phyloP scores from a whole-genome alignment of 345 rosid genomes.

The Lumnitzera littorea region DNA sequence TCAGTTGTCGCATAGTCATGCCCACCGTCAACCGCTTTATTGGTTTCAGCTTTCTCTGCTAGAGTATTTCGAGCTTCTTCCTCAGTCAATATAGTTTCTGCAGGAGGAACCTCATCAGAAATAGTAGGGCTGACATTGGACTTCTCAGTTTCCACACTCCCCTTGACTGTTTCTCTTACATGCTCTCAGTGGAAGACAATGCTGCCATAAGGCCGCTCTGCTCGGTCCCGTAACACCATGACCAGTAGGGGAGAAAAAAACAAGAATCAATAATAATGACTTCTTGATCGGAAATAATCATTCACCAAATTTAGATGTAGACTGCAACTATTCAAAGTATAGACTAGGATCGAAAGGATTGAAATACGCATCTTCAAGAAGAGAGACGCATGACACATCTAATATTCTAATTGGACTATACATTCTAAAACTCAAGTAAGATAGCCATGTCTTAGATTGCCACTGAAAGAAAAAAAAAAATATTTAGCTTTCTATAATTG shows the following conservation, averaged over 20 bases:
- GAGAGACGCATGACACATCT: no score
- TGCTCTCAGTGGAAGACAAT: slow-evolving; percentile 52
- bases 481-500: no score
- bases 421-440: no score
- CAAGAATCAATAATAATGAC: not conserved
- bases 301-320: no score
- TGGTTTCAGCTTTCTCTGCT: no score
- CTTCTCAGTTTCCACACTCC: slow-evolving; percentile 16
- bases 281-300: no score
- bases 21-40: not conserved
- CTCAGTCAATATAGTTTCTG: not conserved
- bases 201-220: slow-evolving; percentile 60
- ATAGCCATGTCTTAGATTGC: no score
- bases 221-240: not conserved
- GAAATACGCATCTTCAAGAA: no score
- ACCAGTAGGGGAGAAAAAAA: not conserved
- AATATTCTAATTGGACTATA: no score
- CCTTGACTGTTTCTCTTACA: slow-evolving; percentile 23
- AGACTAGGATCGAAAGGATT: no score
- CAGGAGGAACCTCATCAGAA: slow-evolving; percentile 9
- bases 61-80: not conserved
- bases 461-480: no score
- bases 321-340: no score
- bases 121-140: not conserved
- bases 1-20: not conserved